Evolutionary conservation across 805 yeast species (phyloP), one percentile per base, ranked within the genome.

Genomic region (Vanderwaltozyma verrucispora): DNA sequence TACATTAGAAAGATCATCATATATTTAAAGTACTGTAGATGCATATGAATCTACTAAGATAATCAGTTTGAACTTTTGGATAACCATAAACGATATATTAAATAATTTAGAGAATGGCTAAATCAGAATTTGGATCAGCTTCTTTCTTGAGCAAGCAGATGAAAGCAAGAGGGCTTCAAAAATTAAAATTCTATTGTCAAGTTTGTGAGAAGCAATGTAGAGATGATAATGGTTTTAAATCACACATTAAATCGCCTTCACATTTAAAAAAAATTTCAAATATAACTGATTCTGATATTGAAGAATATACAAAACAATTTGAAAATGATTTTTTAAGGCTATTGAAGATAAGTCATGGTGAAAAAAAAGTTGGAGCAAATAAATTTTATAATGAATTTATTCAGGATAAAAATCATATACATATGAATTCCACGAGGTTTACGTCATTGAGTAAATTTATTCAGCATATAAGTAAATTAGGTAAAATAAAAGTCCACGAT

Each of bases 191-290:
- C 69, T 94, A 87, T 60, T 92, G 99, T 59, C 97, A 81, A 56
- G 70, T 85, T 3, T 92, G 99, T 53, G 75, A 71, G 54, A 86
- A 89, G 52, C 99, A 92, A 62, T 88, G 97, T 56, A 65, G 96
- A 38, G 99, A 94, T 56, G 94, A 83, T 44, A 89, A 92, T 61
- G 99, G 98, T 19, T 92, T 83, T 65, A 80, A 82, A 50, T 81
- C 89, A 50, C 99, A 92, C 57, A 69, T 80, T n/a, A 68, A 70
- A 44, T 77, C 94, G n/a, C 85, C 83, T 32, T 67, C 82, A 2
- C 99, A 92, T 54, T 59, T 72, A 33, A 71, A 74, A 15, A 74
- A 72, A 36, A 71, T 82, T 31, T 59, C 68, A 15, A 64, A 68
- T 5, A 56, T 75, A 5, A 69, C 71, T 0, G 62, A 65, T 6